Base-by-base conservation (phyloP, 106 monocot species). In the Triglochin maritima region DNA sequence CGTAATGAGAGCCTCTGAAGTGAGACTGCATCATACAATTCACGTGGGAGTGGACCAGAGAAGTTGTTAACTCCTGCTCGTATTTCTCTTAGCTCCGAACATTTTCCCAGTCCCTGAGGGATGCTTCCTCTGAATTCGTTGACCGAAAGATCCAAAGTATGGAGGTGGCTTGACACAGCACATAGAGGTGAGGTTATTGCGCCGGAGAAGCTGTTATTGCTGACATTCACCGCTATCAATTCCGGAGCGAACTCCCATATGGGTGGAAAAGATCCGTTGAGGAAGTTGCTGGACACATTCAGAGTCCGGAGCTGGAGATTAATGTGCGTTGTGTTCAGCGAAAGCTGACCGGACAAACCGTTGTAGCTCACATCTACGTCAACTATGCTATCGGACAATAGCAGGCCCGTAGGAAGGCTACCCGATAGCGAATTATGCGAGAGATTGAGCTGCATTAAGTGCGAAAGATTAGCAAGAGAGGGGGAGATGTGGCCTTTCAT, bases 281-380 rank as follows among this genome's bases (percentile, higher is more conserved):
- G 67, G 9, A 12, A 60, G 56, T 82, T 82, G 82, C 78, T 70
- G 13, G 82, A 82, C 44, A 82, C 16, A 54, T 82, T 78, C 49
- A 82, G 54, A 11, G 66, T 60, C 61, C 71, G 69, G 46, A 82
- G 52, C 9, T 57, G 49, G 9, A 16, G 55, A 41, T 17, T 59
- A n/a, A n/a, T n/a, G 9, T 7, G 41, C 42, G 4, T 17, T 49
- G 9, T 6, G 13, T 63, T 45, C 29, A 54, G 50, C 10, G 44
- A 49, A 59, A 15, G 78, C 46, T 50, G 5, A 11, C 82, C 74
- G 4, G 68, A 47, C 3, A 82, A 71, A 11, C 9, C 17, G 45
- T 82, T 82, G 74, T 66, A 78, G 74, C 82, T 82, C 46, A 82
- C 65, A 48, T 82, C 82, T 11, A 82, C 56, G 9, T 46, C 43